Evolutionary conservation across 208 protist species (phyloP), one percentile per base, ranked within the genome.

Genomic region (Phytomonas sp.): DNA sequence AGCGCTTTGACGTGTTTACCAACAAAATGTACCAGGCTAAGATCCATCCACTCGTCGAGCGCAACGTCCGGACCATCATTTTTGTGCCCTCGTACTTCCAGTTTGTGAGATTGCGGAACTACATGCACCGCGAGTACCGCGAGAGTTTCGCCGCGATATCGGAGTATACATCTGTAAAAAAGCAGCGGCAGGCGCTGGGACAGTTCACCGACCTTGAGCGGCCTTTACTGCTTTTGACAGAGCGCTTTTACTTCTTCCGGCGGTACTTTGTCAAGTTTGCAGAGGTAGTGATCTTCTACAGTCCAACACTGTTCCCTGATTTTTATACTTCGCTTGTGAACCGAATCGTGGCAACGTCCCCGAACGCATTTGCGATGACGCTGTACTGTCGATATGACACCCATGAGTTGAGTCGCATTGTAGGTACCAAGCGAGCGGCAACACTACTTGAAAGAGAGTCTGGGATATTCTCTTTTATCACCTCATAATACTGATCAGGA

Each of bases 171-270:
- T 86, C 91, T 4, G 32, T 91, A 19, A 83, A 82, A 65, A 86
- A 89, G 69, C 87, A 97, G 79, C 81, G 92, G 6, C 84, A 83
- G 31, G 82, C 87, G 6, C 75, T 94, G 2, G 88, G 84, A 4
- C 85, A 95, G 76, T 97, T 97, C 73, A 89, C 77, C 2, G 87
- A 91, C 71, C 76, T 96, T 0, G 81, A 94, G 75, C 76, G 83
- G 1, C 83, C 82, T 32, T 88, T 98, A 36, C 78, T 99, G 70
- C 74, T 99, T 7, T 86, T 96, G 65, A 99, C 95, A 31, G 97
- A 99, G 74, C 86, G 98, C 37, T 98, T 98, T 67, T 97, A 98
- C 82, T 99, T 97, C 75, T 99, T 97, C 74, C 86, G 91, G 68
- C 86, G 96, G 23, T 97, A 98, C 76, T 91, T 95, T 78, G 87